These are phyloP conservation scores for Sordariomycetes sp. DNA, from an alignment of 2,329 filamentous ascomycete genomes.

Conservation along the genomic window DNA sequence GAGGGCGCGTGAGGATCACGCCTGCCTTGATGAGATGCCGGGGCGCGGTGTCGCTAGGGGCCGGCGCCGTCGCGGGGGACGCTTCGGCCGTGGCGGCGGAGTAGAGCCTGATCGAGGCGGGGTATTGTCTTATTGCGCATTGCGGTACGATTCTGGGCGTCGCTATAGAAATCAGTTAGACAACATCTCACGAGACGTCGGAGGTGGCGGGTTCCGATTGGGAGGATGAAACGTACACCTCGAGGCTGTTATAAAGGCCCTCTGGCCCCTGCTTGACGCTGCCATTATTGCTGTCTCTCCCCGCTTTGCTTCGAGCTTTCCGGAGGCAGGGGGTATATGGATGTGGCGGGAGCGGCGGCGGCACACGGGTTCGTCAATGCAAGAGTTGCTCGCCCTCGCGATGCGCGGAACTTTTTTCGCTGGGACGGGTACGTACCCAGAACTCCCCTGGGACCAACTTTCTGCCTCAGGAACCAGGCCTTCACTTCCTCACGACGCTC, in stretches of 20 bases:
- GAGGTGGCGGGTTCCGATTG: neutral
- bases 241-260: conserved; percentile 32
- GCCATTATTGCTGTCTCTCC: conserved; percentile 26
- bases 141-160: neutral
- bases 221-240: conserved; percentile 27
- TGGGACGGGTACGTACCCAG: conserved; percentile 2
- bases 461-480: neutral
- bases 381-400: conserved; percentile 2
- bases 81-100: conserved; percentile 15
- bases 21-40: conserved; percentile 44
- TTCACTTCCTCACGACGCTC: neutral
- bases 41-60: conserved; percentile 7
- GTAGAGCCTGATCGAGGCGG: conserved; percentile 11
- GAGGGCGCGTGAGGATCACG: conserved; percentile 77
- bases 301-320: conserved; percentile 3
- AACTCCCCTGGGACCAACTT: neutral
- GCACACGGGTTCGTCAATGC: conserved; percentile 2
- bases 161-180: neutral
- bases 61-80: conserved; percentile 8
- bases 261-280: conserved; percentile 42
- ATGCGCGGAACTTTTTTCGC: conserved; percentile 6
- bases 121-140: conserved; percentile 3
- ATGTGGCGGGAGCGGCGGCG: neutral
- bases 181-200: conserved; percentile 1
- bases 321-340: neutral